Percentiles rank a stretch among this genome's conserved stretches.
These are phyloP conservation scores for Glarea lozoyensis DNA, from an alignment of 495 filamentous ascomycete genomes.

Conservation along the genomic window DNA sequence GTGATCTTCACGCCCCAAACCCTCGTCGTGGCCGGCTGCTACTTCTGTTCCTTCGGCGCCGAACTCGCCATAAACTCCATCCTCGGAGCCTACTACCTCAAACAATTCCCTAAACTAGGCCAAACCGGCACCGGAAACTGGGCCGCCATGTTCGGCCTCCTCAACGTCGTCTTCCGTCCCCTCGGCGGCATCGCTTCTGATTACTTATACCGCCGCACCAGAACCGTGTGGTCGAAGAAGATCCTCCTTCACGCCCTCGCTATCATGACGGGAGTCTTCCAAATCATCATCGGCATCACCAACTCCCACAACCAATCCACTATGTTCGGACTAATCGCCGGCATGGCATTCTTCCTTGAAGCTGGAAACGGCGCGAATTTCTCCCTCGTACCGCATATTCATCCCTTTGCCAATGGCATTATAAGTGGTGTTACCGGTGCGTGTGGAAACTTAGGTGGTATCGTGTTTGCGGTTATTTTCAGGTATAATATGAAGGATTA, in stretches of 20 bases:
- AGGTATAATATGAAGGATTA: constrained; percentile 63
- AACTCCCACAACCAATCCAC: constrained; percentile 48
- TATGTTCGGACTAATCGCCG: constrained; percentile 70
- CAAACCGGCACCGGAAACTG: constrained; percentile 67
- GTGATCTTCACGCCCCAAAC: constrained; percentile 61
- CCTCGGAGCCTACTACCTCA: constrained; percentile 68
- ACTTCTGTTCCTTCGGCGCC: constrained; percentile 78
- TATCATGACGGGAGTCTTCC: constrained; percentile 54
- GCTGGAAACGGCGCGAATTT: constrained; percentile 82
- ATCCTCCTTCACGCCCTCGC: constrained; percentile 54
- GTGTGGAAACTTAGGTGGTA: constrained; percentile 74
- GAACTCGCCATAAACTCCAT: constrained; percentile 83
- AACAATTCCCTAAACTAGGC: constrained; percentile 64
- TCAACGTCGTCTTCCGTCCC: constrained; percentile 72
- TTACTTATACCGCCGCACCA: constrained; percentile 51
- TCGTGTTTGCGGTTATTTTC: constrained; percentile 81
- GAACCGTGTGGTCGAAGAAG: constrained; percentile 69
- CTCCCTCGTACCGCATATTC: constrained; percentile 74
- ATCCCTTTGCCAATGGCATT: constrained; percentile 52
- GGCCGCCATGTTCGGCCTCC: constrained; percentile 86
- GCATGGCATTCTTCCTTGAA: constrained; percentile 74
- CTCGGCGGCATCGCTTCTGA: constrained; percentile 67
- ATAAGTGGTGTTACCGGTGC: constrained; percentile 72
- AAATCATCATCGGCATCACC: constrained; percentile 60
- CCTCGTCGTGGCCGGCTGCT: constrained; percentile 57